A percentile compares a stretch with the other conserved stretches of the same genome.
Conservation (phyloP, 352 stramenopile species). For the Globisporangium carolinianum region DNA sequence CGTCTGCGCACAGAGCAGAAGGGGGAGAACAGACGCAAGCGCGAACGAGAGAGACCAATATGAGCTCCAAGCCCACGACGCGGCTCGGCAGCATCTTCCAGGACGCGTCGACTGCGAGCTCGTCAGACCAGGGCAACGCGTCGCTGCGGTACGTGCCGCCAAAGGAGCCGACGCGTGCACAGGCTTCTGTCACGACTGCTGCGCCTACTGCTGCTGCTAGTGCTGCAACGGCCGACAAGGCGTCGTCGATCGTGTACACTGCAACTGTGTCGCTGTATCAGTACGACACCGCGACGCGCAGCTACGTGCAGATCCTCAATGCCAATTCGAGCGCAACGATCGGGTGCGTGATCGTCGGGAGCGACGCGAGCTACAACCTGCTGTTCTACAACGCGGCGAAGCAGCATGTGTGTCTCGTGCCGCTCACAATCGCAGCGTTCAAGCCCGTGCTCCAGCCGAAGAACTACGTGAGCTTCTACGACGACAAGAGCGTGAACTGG, state of each 20-base stretch:
- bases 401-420: slow-evolving; percentile 49
- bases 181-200: slow-evolving; percentile 12
- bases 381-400: slow-evolving; percentile 75
- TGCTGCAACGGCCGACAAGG: slow-evolving; percentile 13
- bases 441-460: slow-evolving; percentile 69
- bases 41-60: slow-evolving; percentile 2
- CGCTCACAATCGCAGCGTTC: slow-evolving; percentile 42
- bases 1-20: no score
- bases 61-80: slow-evolving; percentile 34
- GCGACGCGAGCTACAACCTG: slow-evolving; percentile 56
- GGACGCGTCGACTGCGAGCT: slow-evolving; percentile 13
- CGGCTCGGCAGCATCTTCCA: slow-evolving; percentile 60
- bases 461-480: slow-evolving; percentile 82
- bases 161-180: slow-evolving; percentile 39
- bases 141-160: slow-evolving; percentile 63
- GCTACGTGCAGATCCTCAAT: slow-evolving; percentile 55
- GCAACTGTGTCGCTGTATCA: slow-evolving; percentile 70
- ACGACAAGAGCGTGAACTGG: slow-evolving; percentile 62
- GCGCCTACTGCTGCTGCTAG: slow-evolving; percentile 11
- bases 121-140: slow-evolving; percentile 38
- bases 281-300: slow-evolving; percentile 46
- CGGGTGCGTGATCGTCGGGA: slow-evolving; percentile 67
- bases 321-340: slow-evolving; percentile 24
- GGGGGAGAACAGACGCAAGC: not conserved
- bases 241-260: slow-evolving; percentile 52